Evolutionary conservation across 2,329 filamentous ascomycete genomes (phyloP).

Genomic region (Cladosporium sp.): DNA sequence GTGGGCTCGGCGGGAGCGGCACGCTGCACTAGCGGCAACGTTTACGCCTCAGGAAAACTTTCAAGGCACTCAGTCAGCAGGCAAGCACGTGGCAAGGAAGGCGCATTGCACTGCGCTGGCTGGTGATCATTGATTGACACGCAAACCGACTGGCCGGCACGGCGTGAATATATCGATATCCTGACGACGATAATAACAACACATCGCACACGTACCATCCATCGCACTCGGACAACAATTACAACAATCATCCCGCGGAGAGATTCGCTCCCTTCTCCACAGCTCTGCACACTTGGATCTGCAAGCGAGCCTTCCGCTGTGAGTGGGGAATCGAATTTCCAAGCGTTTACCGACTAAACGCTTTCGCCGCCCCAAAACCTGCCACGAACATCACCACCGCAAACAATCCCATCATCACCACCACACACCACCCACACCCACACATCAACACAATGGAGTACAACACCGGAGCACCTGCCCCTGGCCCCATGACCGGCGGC

Average conservation of each 20-base stretch:
- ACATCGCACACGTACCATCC: neutral
- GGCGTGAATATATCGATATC: neutral
- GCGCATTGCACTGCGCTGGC: neutral
- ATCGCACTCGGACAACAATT: neutral
- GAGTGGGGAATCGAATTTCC: conserved; percentile 12
- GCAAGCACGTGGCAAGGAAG: neutral
- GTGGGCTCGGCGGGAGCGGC: neutral
- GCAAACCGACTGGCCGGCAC: neutral
- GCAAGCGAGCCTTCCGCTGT: conserved; percentile 14
- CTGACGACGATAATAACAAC: neutral
- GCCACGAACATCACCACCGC: conserved; percentile 17
- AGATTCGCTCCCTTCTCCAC: conserved; percentile 1
- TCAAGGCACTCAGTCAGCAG: neutral
- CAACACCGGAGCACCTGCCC: conserved; percentile 33
- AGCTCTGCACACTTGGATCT: conserved; percentile 12
- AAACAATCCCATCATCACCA: conserved; percentile 14
- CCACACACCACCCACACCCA: conserved; percentile 20
- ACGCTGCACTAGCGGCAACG: neutral
- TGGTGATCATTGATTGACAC: neutral
- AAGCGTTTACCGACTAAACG: conserved; percentile 7
- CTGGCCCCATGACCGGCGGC: conserved; percentile 32
- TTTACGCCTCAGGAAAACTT: conserved; percentile 12
- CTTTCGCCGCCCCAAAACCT: conserved; percentile 5
- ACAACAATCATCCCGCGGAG: neutral
- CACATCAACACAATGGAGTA: conserved; percentile 47